Conservation (phyloP, 495 filamentous ascomycete genomes). For the Penicillium maclennaniae region DNA sequence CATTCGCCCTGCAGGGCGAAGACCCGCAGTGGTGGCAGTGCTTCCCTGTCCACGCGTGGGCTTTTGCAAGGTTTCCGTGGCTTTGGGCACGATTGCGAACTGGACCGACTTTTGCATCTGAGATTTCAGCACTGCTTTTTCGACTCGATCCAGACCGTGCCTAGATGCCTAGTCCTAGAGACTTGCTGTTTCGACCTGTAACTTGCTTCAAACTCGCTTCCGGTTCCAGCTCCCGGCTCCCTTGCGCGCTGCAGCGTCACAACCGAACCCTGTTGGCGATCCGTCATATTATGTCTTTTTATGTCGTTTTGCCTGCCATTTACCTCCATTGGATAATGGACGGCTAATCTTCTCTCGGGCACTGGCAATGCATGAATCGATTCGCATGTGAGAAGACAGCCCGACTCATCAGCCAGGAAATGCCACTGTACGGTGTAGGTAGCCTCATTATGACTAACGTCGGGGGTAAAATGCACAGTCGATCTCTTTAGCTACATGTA, state of each 20-base stretch:
- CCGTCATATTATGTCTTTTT: too few relatives aligned
- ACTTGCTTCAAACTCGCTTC: not conserved
- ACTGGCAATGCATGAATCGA: not conserved
- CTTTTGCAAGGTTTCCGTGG: not conserved
- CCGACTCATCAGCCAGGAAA: not conserved
- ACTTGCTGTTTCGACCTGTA: not conserved
- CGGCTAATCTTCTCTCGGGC: conserved; percentile 1
- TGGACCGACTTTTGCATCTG: conserved; percentile 5
- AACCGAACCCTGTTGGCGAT: too few relatives aligned
- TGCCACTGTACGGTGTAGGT: not conserved
- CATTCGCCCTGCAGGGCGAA: conserved; percentile 21
- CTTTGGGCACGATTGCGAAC: conserved; percentile 7
- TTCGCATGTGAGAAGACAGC: not conserved
- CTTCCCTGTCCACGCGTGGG: conserved; percentile 5
- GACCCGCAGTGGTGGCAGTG: conserved; percentile 16
- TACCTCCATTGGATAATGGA: conserved; percentile 24
- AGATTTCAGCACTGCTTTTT: conserved; percentile 4
- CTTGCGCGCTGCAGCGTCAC: conserved; percentile 19
- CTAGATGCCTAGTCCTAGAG: too few relatives aligned
- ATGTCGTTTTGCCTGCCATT: not conserved
- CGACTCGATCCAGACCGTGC: not conserved
- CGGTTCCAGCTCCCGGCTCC: not conserved
- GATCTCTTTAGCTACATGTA: conserved; percentile 23
- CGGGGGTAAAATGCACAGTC: conserved; percentile 12
- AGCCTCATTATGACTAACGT: not conserved